phyloP scores from a whole-genome alignment of 2,329 filamentous ascomycete genomes.

The Endothia cerciana region DNA sequence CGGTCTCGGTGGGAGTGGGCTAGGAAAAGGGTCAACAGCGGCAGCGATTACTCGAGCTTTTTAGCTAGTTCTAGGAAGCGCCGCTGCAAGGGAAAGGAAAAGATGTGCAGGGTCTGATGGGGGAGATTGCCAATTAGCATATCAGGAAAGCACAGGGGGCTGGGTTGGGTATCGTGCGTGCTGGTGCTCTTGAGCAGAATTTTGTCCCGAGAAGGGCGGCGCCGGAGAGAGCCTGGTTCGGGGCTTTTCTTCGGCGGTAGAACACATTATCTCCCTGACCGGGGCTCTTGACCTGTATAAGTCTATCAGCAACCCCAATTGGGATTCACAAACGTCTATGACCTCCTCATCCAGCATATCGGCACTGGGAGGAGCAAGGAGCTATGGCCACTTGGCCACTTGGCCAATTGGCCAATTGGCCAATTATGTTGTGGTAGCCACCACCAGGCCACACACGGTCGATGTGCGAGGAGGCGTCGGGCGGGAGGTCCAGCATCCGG shows the following conservation, averaged over 20 bases:
- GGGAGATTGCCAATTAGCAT: slow-evolving; percentile 19
- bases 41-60: slow-evolving; percentile 11
- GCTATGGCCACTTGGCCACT: slow-evolving; percentile 6
- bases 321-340: background rate
- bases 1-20: slow-evolving; percentile 1
- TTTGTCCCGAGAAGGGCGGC: background rate
- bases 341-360: background rate
- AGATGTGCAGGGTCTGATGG: slow-evolving; percentile 10
- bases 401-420: slow-evolving; percentile 1
- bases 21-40: background rate
- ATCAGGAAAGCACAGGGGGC: slow-evolving; percentile 2
- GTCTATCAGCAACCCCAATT: background rate
- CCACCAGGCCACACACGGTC: background rate
- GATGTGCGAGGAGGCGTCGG: background rate
- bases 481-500: slow-evolving; percentile 12
- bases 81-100: background rate
- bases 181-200: background rate
- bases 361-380: background rate
- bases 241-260: background rate
- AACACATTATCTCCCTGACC: background rate
- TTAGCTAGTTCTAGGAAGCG: background rate
- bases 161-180: background rate
- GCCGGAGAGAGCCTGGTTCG: background rate
- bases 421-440: background rate
- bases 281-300: background rate